Evolutionary conservation across 768 basidiomycete species (phyloP).

Genomic region (Auricularia sp.): DNA sequence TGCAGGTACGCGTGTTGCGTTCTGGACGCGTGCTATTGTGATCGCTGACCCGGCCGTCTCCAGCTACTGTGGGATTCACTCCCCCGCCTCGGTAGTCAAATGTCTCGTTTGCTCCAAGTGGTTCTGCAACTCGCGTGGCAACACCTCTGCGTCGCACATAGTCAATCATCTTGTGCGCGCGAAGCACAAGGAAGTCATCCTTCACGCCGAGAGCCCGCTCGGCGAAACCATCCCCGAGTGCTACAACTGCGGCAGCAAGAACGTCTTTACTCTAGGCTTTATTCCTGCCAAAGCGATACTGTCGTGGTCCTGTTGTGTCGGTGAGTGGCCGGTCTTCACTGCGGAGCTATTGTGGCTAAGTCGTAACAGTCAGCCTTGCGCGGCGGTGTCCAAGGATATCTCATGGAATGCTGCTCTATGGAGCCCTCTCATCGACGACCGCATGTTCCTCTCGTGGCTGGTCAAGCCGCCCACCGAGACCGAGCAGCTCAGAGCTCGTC

Average conservation of each 20-base stretch:
- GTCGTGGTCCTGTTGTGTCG: constrained; percentile 95
- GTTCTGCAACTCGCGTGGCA: constrained; percentile 98
- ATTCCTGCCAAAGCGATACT: constrained; percentile 99
- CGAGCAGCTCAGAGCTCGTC: constrained; percentile 90
- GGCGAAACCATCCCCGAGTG: constrained; percentile 98
- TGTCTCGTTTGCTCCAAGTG: constrained; percentile 86
- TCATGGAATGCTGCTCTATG: constrained; percentile 97
- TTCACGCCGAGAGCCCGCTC: constrained; percentile 89
- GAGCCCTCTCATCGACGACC: constrained; percentile 97
- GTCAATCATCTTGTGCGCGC: constrained; percentile 98
- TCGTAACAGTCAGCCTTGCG: constrained; percentile 82
- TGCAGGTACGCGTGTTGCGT: constrained; percentile 59
- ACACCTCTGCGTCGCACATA: constrained; percentile 96
- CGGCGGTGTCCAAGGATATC: constrained; percentile 93
- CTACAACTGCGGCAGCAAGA: constrained; percentile 98
- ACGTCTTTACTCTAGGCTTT: constrained; percentile 98
- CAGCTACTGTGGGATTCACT: constrained; percentile 98
- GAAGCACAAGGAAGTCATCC: constrained; percentile 96
- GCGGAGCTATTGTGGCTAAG: constrained; percentile 2
- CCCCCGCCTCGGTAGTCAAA: constrained; percentile 93
- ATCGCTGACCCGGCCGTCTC: constrained; percentile 1
- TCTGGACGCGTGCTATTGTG: constrained; percentile 13
- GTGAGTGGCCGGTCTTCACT: constrained; percentile 35
- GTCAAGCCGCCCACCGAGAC: constrained; percentile 95
- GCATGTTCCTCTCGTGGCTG: constrained; percentile 97